Percentiles rank a stretch among this genome's conserved stretches.
Conservation (phyloP, 208 protist genomes). For the Acanthamoeba divionensis region DNA sequence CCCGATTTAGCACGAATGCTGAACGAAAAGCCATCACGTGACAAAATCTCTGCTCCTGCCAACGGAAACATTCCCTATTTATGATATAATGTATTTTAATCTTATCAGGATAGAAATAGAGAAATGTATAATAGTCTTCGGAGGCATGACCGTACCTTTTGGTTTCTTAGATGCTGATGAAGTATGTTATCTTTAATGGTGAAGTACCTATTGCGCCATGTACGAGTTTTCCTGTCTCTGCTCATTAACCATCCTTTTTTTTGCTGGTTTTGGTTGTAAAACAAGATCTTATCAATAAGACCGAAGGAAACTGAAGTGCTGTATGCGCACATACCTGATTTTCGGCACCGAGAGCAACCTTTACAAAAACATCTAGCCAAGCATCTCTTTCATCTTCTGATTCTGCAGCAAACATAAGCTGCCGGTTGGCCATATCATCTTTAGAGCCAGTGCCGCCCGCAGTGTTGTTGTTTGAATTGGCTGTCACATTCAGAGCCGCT, state of each 20-base stretch:
- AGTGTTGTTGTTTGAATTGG: not conserved
- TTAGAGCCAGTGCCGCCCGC: not conserved
- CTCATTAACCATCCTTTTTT: constrained; percentile 1
- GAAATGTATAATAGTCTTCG: not conserved
- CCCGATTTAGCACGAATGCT: not conserved
- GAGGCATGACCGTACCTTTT: constrained; percentile 6
- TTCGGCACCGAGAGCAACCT: not conserved
- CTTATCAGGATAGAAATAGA: not conserved
- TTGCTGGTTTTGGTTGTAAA: not conserved
- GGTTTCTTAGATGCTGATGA: constrained; percentile 11
- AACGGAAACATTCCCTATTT: not conserved
- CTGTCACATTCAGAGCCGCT: not conserved
- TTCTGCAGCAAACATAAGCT: not conserved
- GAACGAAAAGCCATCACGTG: constrained; percentile 15
- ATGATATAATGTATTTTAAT: not conserved
- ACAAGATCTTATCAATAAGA: not conserved
- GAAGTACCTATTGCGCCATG: not conserved
- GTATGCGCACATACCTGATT: not conserved
- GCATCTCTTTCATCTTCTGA: not conserved
- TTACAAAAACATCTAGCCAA: not conserved
- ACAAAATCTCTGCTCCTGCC: not conserved
- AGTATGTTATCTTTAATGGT: not conserved
- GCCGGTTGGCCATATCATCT: not conserved
- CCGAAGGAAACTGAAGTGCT: not conserved
- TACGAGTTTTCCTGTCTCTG: not conserved